phyloP scores from a whole-genome alignment of 2,329 filamentous ascomycete genomes.

The Aureobasidium sp. region DNA sequence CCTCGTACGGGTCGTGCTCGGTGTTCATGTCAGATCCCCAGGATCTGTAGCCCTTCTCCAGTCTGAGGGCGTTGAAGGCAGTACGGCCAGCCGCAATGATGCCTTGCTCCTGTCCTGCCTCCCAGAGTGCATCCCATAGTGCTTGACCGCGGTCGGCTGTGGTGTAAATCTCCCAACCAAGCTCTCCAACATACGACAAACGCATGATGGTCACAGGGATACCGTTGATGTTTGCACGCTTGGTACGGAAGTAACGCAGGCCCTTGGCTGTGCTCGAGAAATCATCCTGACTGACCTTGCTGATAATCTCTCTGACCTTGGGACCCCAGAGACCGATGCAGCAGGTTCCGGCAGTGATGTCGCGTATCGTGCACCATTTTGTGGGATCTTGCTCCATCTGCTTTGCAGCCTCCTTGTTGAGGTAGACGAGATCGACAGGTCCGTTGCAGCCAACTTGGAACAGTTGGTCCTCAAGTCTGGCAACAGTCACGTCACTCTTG shows the following conservation, averaged over 20 bases:
- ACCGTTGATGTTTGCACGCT: conserved; percentile 41
- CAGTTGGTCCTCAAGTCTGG: conserved; percentile 40
- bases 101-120: conserved; percentile 46
- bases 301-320: conserved; percentile 43
- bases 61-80: conserved; percentile 49
- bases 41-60: conserved; percentile 52
- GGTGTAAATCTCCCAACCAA: conserved; percentile 54
- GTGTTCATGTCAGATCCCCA: conserved; percentile 52
- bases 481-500: conserved; percentile 49
- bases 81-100: conserved; percentile 50
- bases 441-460: conserved; percentile 52
- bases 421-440: conserved; percentile 45
- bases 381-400: conserved; percentile 35
- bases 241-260: conserved; percentile 44
- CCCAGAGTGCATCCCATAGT: conserved; percentile 51
- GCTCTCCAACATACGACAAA: conserved; percentile 53
- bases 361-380: conserved; percentile 44
- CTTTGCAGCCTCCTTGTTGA: conserved; percentile 43
- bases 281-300: conserved; percentile 37
- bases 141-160: conserved; percentile 49
- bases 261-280: conserved; percentile 33
- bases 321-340: conserved; percentile 57
- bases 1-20: conserved; percentile 53
- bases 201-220: conserved; percentile 49
- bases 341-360: conserved; percentile 52